phyloP scores from a whole-genome alignment of 1,139 yeast species.

The Casaregolazyma suthepensis region DNA sequence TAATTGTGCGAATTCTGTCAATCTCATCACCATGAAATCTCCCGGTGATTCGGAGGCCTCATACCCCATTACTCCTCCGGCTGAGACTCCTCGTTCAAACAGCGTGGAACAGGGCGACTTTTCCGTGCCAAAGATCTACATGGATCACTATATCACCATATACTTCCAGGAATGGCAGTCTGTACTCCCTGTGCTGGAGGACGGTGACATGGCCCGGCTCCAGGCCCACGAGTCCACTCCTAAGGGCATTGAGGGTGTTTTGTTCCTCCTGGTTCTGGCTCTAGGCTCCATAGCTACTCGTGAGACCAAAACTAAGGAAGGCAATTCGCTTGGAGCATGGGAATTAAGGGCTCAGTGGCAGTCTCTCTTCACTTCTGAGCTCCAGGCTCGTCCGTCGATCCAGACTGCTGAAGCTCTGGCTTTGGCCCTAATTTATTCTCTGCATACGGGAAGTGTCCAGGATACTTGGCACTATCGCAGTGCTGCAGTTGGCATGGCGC shows the following conservation, averaged over 20 bases:
- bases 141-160: constrained; percentile 34
- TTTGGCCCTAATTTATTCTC: constrained; percentile 63
- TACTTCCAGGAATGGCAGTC: constrained; percentile 80
- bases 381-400: constrained; percentile 54
- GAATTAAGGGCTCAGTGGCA: constrained; percentile 22
- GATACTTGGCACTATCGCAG: constrained; percentile 75
- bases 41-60: constrained; percentile 3
- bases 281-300: constrained; percentile 25
- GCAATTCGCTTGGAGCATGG: constrained; percentile 8
- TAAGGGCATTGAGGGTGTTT: constrained; percentile 1
- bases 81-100: constrained; percentile 9
- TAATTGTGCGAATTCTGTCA: constrained; percentile 13
- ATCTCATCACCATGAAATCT: constrained; percentile 3
- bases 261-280: constrained; percentile 37
- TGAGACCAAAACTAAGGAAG: constrained; percentile 13
- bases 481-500: constrained; percentile 74
- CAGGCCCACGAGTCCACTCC: not conserved
- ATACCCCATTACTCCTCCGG: constrained; percentile 10
- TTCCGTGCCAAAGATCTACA: constrained; percentile 20
- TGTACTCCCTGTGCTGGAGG: constrained; percentile 62
- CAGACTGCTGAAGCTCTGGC: constrained; percentile 66
- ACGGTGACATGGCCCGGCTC: constrained; percentile 40
- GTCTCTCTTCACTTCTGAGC: constrained; percentile 43
- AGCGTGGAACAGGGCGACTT: not conserved
- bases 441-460: constrained; percentile 66